A percentile compares a stretch with the other conserved stretches of the same genome.
Conservation (phyloP, 495 filamentous ascomycete genomes). For the Neurospora sp. region DNA sequence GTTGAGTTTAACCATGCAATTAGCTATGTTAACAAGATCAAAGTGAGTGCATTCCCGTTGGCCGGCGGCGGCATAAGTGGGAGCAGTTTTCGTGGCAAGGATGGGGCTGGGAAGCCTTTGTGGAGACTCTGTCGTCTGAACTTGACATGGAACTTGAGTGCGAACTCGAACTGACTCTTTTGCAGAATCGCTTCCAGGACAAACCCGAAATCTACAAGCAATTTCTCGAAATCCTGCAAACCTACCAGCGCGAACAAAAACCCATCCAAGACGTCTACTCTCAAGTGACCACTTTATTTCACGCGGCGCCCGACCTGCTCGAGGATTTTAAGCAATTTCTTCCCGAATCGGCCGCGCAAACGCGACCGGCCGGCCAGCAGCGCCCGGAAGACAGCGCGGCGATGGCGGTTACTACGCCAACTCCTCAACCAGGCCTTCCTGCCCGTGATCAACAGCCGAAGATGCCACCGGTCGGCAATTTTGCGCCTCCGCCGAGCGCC, state of each 20-base stretch:
- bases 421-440: slow-evolving; percentile 35
- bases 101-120: neutral
- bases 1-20: slow-evolving; percentile 99
- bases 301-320: slow-evolving; percentile 85
- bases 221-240: slow-evolving; percentile 96
- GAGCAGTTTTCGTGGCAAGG: slow-evolving; percentile 4
- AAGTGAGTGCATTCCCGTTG: slow-evolving; percentile 45
- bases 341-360: slow-evolving; percentile 89
- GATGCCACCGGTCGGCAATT: slow-evolving; percentile 91
- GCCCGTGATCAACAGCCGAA: slow-evolving; percentile 44
- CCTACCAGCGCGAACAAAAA: slow-evolving; percentile 96
- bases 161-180: slow-evolving; percentile 5
- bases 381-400: slow-evolving; percentile 45
- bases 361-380: slow-evolving; percentile 50
- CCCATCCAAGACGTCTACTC: slow-evolving; percentile 98
- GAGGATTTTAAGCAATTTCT: slow-evolving; percentile 99
- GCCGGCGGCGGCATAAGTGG: neutral
- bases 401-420: slow-evolving; percentile 46
- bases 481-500: slow-evolving; percentile 71
- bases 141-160: neutral
- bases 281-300: slow-evolving; percentile 92
- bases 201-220: slow-evolving; percentile 99
- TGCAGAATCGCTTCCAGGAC: slow-evolving; percentile 83
- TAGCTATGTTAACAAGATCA: slow-evolving; percentile 99
- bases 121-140: neutral